These are phyloP conservation scores for Angomonas ambiguus DNA, from an alignment of 208 protist genomes.

Conservation along the genomic window DNA sequence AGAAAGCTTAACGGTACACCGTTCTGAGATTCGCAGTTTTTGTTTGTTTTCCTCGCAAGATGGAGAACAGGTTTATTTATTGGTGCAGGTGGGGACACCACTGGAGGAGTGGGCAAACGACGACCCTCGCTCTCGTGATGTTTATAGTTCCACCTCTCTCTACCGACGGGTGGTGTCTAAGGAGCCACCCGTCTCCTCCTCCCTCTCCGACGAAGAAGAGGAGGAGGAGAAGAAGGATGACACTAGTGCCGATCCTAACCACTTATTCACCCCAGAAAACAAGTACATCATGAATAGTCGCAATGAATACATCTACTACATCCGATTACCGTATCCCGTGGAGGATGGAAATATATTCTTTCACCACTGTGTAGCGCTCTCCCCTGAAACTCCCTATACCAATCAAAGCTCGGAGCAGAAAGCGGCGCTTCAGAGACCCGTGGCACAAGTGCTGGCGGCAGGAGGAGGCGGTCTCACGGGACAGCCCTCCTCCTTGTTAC, in stretches of 20 bases:
- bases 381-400: not conserved
- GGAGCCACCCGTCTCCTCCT: not conserved
- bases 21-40: not conserved
- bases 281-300: not conserved
- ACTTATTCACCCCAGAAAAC: too few species aligned
- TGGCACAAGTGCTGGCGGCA: slow-evolving; percentile 6
- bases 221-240: not conserved
- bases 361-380: not conserved
- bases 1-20: not conserved
- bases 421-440: not conserved
- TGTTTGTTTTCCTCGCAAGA: not conserved
- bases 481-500: slow-evolving; percentile 2
- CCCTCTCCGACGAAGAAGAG: not conserved
- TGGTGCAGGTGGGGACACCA: not conserved
- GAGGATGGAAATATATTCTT: not conserved
- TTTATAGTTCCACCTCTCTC: not conserved
- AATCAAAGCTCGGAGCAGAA: not conserved
- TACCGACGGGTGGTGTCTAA: not conserved
- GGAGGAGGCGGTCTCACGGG: slow-evolving; percentile 3
- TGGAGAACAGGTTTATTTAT: not conserved
- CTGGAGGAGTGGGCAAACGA: not conserved
- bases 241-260: not conserved
- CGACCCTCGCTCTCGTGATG: not conserved
- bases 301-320: not conserved
- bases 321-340: not conserved